phyloP scores from a whole-genome alignment of 768 basidiomycete genomes.

The Lactarius psammicola region DNA sequence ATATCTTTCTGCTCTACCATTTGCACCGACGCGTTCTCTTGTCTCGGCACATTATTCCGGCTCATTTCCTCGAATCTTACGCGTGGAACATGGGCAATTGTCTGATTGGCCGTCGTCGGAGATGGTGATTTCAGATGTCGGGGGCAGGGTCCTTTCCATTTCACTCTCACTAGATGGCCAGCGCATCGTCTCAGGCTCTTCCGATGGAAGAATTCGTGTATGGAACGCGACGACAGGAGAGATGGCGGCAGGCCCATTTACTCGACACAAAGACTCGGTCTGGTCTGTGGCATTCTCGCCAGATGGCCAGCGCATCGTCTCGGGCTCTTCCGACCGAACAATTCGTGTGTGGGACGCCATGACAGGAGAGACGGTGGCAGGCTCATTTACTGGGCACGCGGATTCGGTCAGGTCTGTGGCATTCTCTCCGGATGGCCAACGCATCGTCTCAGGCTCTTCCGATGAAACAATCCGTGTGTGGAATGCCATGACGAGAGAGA shows the following conservation, averaged over 20 bases:
- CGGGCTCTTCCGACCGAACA: slow-evolving; percentile 9
- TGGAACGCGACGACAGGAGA: background rate
- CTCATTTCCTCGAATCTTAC: background rate
- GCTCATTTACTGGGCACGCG: background rate
- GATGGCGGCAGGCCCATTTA: background rate
- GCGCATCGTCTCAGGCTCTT: slow-evolving; percentile 12
- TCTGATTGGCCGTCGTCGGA: background rate
- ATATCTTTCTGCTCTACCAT: slow-evolving; percentile 1
- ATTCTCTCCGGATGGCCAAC: slow-evolving; percentile 10
- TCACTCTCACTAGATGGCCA: slow-evolving; percentile 23
- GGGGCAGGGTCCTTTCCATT: background rate
- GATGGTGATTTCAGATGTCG: background rate
- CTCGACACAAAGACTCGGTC: slow-evolving; percentile 1
- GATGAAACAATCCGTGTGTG: slow-evolving; percentile 7
- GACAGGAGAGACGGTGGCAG: background rate
- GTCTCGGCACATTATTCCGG: background rate
- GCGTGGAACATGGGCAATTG: background rate
- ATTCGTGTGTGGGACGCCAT: slow-evolving; percentile 9
- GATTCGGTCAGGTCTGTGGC: background rate
- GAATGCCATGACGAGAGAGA: background rate
- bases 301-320: slow-evolving; percentile 29
- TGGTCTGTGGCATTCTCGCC: background rate
- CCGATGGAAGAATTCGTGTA: background rate
- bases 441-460: slow-evolving; percentile 4
- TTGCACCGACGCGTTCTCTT: background rate